Evolutionary conservation across 495 filamentous ascomycete genomes (phyloP), one percentile per base, ranked within the genome.

Genomic region (Penicillium maclennaniae): DNA sequence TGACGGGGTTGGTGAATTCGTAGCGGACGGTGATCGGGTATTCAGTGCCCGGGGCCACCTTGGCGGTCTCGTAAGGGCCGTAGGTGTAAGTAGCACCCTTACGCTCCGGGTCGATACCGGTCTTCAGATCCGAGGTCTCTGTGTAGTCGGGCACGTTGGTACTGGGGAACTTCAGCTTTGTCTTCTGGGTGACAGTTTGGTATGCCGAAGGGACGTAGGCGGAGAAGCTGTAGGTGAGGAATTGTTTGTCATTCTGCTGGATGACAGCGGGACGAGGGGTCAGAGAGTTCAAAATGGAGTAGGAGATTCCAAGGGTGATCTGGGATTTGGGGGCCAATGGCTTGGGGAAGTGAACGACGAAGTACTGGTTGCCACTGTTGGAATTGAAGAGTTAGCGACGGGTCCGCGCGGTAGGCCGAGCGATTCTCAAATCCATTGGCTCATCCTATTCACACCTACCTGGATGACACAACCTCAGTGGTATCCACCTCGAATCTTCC

Each of bases 1-100:
- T 86, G 38, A 98, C 73, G 6, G 93, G 95, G 68, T 88, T 90
- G 40, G 91, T 98, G 78, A 96, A 96, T 63, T 97, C 91, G 72
- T 95, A 97, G 38, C 95, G 89, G 20, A 96, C 85, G 52, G 75
- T 81, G 50, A 91, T 78, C 9, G 85, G 83, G 62, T 91, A 79
- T 17, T 77, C 62, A 5, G 86, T 86, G 50, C 88, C 88, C 25
- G 89, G 88, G 16, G 87, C 82, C 20, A 73, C 68, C 41, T 78
- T 70, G 54, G 87, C 71, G 49, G 88, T 83, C 56, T 81, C 78
- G 72, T 91, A 98, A 15, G 95, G 87, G n/a, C 93, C 93, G 61
- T 97, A 97, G 28, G 86, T 93, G 66, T 91, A 90, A 55, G 86
- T 88, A 4, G 83, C 78, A 44, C 95, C 95, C 72, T 89, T 85